Base-by-base conservation (phyloP, 1,284 basidiomycete species). In the Anthracocystis panici-leucophaei region DNA sequence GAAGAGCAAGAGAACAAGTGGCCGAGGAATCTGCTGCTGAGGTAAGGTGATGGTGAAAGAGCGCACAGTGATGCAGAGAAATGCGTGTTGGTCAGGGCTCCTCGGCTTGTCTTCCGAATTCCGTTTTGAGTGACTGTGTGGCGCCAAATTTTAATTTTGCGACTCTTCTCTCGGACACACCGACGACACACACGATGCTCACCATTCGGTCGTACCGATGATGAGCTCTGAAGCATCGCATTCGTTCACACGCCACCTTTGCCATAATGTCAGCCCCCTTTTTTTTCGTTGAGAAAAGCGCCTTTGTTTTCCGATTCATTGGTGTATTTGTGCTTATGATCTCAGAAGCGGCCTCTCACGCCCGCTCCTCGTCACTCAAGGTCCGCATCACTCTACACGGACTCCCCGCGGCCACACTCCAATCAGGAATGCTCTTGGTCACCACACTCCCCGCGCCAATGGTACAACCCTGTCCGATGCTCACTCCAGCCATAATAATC, bases 371-470 rank as follows among this genome's bases (percentile, higher is more conserved):
- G n/a, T 77, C 67, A 11, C 42, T 52, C 41, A 81, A 58, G 11
- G 68, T 82, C 79, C 87, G 87, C 71, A 88, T 66, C 2, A 88
- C 85, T 40, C 79, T 83, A 0, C 86, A 87, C 3, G 88, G 88
- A 56, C 86, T 88, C 0, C 88, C 88, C 1, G 86, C 87, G 0
- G 85, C 88, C 2, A 89, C 86, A 23, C 60, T 68, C 61, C 87
- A 83, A 35, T 82, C 77, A 6, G 85, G 85, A 2, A 88, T 82
- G 72, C 86, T 79, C 75, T 86, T 87, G 0, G 88, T 88, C 0
- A 89, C 88, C 6, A 88, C 87, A 12, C 77, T 79, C 0, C 87
- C 87, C 0, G 88, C 88, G 0, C 87, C 88, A 8, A 89, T 81
- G 2, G 87, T 87, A 5, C 69, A 75, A 0, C 88, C 88, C 16